Conservation (phyloP, 345 rosid species). For the Geranium rotundifolium region DNA sequence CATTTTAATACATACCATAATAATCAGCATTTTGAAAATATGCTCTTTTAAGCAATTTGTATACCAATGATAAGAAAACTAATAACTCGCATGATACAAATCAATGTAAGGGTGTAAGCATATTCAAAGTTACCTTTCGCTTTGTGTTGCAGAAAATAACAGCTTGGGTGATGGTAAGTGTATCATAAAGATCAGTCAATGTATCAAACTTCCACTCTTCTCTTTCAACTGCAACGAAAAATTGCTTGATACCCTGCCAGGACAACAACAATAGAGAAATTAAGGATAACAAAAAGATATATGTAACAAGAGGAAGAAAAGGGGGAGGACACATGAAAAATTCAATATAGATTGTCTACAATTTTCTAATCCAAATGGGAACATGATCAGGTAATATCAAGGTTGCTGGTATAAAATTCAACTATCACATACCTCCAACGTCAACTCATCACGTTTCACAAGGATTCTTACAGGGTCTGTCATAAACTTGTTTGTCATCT, state of each 20-base stretch:
- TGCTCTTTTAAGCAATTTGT: background rate
- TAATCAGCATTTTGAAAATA: background rate
- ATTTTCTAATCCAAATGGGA: too few species aligned
- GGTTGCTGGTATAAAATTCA: background rate
- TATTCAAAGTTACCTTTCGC: conserved; percentile 48
- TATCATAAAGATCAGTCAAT: conserved; percentile 86
- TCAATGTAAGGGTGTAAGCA: background rate
- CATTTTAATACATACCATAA: background rate
- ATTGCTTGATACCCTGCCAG: conserved; percentile 83
- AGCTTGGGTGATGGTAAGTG: conserved; percentile 88
- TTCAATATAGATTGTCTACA: too few species aligned
- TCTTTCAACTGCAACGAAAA: conserved; percentile 86
- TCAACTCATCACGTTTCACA: conserved; percentile 97
- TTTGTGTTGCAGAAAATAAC: conserved; percentile 98
- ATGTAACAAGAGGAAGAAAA: too few species aligned
- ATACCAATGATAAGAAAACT: too few species aligned
- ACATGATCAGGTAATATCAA: background rate
- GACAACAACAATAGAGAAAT: too few species aligned
- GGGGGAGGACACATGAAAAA: too few species aligned
- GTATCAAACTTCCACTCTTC: conserved; percentile 99
- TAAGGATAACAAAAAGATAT: too few species aligned
- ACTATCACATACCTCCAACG: conserved; percentile 54
- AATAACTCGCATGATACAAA: too few species aligned
- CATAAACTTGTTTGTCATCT: conserved; percentile 89
- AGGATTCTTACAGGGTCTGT: conserved; percentile 94